Base-by-base conservation (phyloP, 257 asterid species). In the Sherardia arvensis region DNA sequence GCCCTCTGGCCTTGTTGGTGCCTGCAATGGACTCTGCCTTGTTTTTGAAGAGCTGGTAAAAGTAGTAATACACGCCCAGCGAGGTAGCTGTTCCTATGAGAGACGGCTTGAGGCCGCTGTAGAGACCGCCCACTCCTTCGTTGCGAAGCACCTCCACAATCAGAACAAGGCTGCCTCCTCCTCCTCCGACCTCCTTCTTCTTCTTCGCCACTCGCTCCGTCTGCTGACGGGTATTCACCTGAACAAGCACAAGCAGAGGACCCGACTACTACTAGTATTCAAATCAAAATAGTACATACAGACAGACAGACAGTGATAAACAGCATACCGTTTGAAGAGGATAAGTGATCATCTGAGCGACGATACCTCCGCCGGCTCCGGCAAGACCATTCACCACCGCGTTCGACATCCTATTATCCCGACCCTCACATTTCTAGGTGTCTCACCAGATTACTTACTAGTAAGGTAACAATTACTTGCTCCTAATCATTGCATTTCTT, bases 211-310 rank as follows among this genome's bases (percentile, higher is more conserved):
- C 78, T 78, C 97, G 79, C 71, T 91, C 97, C 0, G 97, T 91
- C 68, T 91, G 97, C 81, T 91, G 97, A 51, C 97, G 84, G 18
- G 97, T 91, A 66, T 91, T 91, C 78, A 90, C 95, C 95, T 89
- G 81, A 69, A 56, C 55, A 14, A 5, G 20, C 47, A 0, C 34
- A 30, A 30, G n/a, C n/a, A n/a, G n/a, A n/a, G n/a, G n/a, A n/a
- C n/a, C n/a, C n/a, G n/a, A n/a, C n/a, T n/a, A n/a, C n/a, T n/a
- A n/a, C n/a, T n/a, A n/a, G n/a, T n/a, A n/a, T n/a, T n/a, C n/a
- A n/a, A n/a, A n/a, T n/a, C n/a, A n/a, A n/a, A n/a, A n/a, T n/a
- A n/a, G n/a, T n/a, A n/a, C n/a, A n/a, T n/a, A n/a, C n/a, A n/a
- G n/a, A n/a, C n/a, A n/a, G n/a, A n/a, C n/a, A n/a, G n/a, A n/a